These are phyloP conservation scores for Toxoplasma gondii DNA, from an alignment of 169 alveolate genomes.

Conservation along the genomic window DNA sequence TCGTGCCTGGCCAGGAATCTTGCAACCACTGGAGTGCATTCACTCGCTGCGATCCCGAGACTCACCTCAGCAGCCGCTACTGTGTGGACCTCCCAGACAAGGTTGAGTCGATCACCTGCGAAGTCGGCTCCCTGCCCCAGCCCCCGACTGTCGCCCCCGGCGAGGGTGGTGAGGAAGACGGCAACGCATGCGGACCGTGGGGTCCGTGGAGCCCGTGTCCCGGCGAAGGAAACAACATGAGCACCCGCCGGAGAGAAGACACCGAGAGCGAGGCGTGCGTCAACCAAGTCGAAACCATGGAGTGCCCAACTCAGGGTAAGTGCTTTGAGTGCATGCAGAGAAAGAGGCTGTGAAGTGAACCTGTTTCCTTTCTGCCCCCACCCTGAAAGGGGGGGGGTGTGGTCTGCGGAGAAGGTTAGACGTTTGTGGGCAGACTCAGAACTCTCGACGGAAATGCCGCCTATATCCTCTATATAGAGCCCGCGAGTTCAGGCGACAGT, in stretches of 20 bases:
- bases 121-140: not conserved
- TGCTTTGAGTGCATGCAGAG: not conserved
- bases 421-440: too few species aligned
- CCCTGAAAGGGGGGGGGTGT: too few species aligned
- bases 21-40: conserved; percentile 48
- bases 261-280: conserved; percentile 45
- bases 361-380: too few species aligned
- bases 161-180: not conserved
- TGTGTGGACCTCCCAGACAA: conserved; percentile 43
- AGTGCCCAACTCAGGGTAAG: conserved; percentile 47
- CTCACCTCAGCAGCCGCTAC: conserved; percentile 1
- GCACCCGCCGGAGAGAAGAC: not conserved
- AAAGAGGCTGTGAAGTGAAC: not conserved
- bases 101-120: not conserved
- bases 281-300: conserved; percentile 31
- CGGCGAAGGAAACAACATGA: conserved; percentile 43
- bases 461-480: too few species aligned
- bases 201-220: conserved; percentile 53
- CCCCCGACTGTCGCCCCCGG: not conserved
- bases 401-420: too few species aligned
- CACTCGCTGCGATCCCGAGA: conserved; percentile 28
- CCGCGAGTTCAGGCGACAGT: too few species aligned
- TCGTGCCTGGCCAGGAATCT: conserved; percentile 46
- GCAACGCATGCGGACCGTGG: conserved; percentile 31
- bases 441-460: too few species aligned